A percentile compares a stretch with the other conserved stretches of the same genome.
phyloP scores from a whole-genome alignment of 1,284 basidiomycete genomes.

The Malassezia yamatoensis region DNA sequence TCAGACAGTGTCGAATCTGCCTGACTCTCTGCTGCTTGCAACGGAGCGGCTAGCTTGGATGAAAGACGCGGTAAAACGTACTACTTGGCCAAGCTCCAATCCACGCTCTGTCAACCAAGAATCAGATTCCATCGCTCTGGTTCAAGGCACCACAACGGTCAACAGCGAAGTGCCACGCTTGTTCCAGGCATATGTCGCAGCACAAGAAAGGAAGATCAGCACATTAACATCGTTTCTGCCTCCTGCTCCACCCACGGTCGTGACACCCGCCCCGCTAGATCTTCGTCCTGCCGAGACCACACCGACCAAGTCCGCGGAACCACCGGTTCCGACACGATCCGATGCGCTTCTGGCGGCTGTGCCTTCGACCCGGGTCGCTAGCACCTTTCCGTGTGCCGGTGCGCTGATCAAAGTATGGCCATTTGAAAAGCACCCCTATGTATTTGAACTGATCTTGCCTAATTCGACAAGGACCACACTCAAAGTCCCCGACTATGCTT shows the following conservation, averaged over 20 bases:
- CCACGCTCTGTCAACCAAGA: not conserved
- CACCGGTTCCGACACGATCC: conserved; percentile 21
- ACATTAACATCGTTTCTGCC: not conserved
- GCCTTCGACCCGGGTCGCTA: conserved; percentile 20
- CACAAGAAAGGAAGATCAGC: not conserved
- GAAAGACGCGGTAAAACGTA: not conserved
- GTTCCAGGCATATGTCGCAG: not conserved
- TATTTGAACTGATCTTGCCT: conserved; percentile 37
- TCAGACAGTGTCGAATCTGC: not conserved
- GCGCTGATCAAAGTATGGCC: conserved; percentile 36
- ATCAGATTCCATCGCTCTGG: not conserved
- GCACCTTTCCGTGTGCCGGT: conserved; percentile 13
- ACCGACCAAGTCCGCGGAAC: conserved; percentile 20
- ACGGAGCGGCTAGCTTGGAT: conserved; percentile 9
- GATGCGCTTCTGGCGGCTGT: conserved; percentile 14
- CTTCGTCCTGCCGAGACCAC: not conserved
- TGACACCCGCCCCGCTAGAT: not conserved
- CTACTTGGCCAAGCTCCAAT: not conserved
- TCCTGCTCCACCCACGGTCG: not conserved
- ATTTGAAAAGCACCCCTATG: conserved; percentile 36
- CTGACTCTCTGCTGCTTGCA: not conserved
- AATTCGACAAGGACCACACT: conserved; percentile 36
- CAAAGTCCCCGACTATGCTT: conserved; percentile 32
- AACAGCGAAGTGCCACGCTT: not conserved
- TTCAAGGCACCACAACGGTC: not conserved